Conservation (phyloP, 768 basidiomycete species). For the Lentinula sp. region DNA sequence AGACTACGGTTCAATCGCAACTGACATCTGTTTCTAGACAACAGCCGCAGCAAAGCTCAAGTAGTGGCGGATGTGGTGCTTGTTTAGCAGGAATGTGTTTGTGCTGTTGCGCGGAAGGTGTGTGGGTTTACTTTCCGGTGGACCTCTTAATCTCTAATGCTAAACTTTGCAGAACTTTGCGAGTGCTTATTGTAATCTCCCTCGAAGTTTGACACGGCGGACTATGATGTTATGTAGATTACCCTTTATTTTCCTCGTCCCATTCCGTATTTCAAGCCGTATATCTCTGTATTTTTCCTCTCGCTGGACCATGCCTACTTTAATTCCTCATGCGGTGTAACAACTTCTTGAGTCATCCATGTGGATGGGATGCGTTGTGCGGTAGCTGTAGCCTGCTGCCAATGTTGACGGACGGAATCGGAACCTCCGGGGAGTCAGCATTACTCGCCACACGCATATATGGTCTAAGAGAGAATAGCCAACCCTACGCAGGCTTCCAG, state of each 20-base stretch:
- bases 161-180: constrained; percentile 50
- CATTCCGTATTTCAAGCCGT: neutral
- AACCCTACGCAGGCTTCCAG: too few species aligned
- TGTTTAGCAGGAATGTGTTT: constrained; percentile 59
- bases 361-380: too few species aligned
- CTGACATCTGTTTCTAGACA: constrained; percentile 23
- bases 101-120: constrained; percentile 75
- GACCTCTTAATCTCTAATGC: neutral
- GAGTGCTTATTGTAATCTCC: constrained; percentile 57
- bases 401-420: too few species aligned
- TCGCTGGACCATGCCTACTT: neutral
- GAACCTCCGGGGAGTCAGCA: too few species aligned
- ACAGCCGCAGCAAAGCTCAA: constrained; percentile 46
- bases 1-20: neutral
- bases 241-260: neutral
- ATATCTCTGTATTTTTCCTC: neutral
- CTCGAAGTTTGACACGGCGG: neutral
- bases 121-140: constrained; percentile 15
- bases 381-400: too few species aligned
- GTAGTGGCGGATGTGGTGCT: constrained; percentile 46
- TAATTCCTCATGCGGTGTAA: neutral
- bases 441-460: too few species aligned
- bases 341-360: neutral
- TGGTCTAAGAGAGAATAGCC: too few species aligned
- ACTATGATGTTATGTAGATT: neutral